A percentile compares a stretch with the other conserved stretches of the same genome.
phyloP scores from a whole-genome alignment of 1,139 yeast species.

The Suhomyces guaymorum region DNA sequence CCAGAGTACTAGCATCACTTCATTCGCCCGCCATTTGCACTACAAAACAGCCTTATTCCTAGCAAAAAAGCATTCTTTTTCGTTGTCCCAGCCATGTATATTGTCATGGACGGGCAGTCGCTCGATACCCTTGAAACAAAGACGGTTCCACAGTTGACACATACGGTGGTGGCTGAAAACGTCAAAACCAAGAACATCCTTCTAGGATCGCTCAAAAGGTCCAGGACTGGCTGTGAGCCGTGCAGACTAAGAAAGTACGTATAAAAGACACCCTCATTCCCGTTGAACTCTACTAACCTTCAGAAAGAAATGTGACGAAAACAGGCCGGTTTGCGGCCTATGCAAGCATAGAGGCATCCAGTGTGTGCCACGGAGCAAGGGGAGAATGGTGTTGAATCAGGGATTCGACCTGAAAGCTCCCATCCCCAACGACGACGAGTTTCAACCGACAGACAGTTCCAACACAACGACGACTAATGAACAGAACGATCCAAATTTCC shows the following conservation, averaged over 20 bases:
- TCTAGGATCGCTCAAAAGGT: slow-evolving; percentile 5
- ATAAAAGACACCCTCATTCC: neutral
- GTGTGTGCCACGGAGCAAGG: slow-evolving; percentile 10
- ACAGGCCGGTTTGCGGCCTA: slow-evolving; percentile 15
- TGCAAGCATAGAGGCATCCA: slow-evolving; percentile 11
- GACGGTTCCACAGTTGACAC: neutral
- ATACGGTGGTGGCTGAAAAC: neutral
- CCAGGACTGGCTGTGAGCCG: slow-evolving; percentile 6
- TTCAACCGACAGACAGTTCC: too few relatives aligned
- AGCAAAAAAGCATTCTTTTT: too few relatives aligned
- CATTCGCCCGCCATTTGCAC: too few relatives aligned
- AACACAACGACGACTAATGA: too few relatives aligned
- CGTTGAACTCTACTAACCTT: slow-evolving; percentile 1
- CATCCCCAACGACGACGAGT: too few relatives aligned
- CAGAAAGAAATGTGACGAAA: slow-evolving; percentile 19
- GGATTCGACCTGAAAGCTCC: too few relatives aligned
- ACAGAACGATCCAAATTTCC: too few relatives aligned
- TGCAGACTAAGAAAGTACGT: slow-evolving; percentile 8
- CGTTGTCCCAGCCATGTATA: slow-evolving; percentile 1
- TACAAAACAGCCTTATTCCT: too few relatives aligned
- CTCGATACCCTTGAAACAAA: slow-evolving; percentile 7
- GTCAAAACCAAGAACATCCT: slow-evolving; percentile 4
- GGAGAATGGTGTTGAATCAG: slow-evolving; percentile 4
- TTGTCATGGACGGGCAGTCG: slow-evolving; percentile 5
- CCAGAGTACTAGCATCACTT: too few relatives aligned